These are phyloP conservation scores for Claviceps quebecensis DNA, from an alignment of 2,329 filamentous ascomycete species.

Conservation along the genomic window DNA sequence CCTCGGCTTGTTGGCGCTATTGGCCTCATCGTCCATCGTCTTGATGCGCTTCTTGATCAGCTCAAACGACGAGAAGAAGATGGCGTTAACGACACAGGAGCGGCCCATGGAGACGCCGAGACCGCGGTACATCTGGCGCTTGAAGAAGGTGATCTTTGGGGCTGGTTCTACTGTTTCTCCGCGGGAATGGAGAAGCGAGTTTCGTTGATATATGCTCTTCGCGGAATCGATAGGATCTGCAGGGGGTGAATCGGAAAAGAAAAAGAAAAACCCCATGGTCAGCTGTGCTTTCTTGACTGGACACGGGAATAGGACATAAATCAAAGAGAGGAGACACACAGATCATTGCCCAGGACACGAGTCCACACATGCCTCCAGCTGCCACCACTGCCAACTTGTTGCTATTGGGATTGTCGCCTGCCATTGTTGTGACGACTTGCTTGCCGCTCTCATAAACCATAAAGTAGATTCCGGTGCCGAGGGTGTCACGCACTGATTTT, in stretches of 20 bases:
- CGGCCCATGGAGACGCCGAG: constrained; percentile 72
- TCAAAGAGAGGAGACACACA: constrained; percentile 32
- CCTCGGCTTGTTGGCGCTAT: constrained; percentile 3
- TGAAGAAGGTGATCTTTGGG: constrained; percentile 67
- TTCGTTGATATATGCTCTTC: constrained; percentile 75
- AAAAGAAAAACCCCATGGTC: neutral
- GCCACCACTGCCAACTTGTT: constrained; percentile 66
- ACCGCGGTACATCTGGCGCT: constrained; percentile 66
- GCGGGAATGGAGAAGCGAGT: constrained; percentile 56
- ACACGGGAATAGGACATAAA: neutral
- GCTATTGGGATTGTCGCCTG: constrained; percentile 57
- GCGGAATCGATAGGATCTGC: constrained; percentile 62
- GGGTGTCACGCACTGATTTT: constrained; percentile 56
- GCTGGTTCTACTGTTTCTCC: constrained; percentile 49
- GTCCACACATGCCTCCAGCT: constrained; percentile 67
- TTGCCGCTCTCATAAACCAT: constrained; percentile 82
- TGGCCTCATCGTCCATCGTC: constrained; percentile 25
- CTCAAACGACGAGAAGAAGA: constrained; percentile 84
- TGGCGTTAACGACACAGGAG: constrained; percentile 71
- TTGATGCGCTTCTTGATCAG: constrained; percentile 60
- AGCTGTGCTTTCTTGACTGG: neutral
- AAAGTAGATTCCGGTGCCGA: constrained; percentile 77
- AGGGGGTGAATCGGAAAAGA: neutral
- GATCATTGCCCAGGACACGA: constrained; percentile 69
- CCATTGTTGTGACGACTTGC: constrained; percentile 63